Base-by-base conservation (phyloP, 768 basidiomycete genomes). In the Amyloporia xantha region DNA sequence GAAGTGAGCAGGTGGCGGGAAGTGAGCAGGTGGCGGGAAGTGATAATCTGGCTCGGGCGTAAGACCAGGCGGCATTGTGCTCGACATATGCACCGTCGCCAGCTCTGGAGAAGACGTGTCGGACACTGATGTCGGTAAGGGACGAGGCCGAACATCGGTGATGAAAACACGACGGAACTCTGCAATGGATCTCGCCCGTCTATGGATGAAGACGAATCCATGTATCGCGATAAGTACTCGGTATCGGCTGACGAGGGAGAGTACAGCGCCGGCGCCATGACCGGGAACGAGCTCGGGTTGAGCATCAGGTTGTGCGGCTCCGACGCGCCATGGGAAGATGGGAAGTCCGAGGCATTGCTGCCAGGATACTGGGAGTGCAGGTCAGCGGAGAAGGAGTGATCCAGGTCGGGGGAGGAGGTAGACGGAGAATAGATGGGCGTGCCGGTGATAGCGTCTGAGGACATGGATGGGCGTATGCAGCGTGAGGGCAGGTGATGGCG, bases 221-320 rank as follows among this genome's bases (percentile, higher is more conserved):
- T 19, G 9, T 35, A 3, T n/a, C n/a, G n/a, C 2, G 40, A 24
- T 28, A 24, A n/a, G 30, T 24, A 49, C 19, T 42, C 41, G 48
- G 19, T 42, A 9, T 49, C 48, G 17, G 48, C 23, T 3, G 48
- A 30, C 11, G 48, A 49, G 37, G 48, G 26, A 3, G 48, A 42
- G 41, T 49, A 42, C 17, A 23, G 40, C 10, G 48, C 19, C 42
- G 17, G 4, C 9, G 6, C 42, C 9, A 7, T 42, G 17, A 11
- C 41, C 25, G 24, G 7, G 6, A 43, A 4, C 3, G 24, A 7
- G 26, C 17, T 25, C 38, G 37, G 21, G 38, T 10, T 12, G 2
- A 28, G 39, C 15, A 27, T 25, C 24, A 41, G n/a, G 26, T 43
- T 26, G 17, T 26, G 42, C 24, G 24, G 42, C 7, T 23, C 24